Percentiles rank a stretch among this genome's conserved stretches.
Conservation (phyloP, 2,329 filamentous ascomycete species). For the Trichoderma afroharzianum region DNA sequence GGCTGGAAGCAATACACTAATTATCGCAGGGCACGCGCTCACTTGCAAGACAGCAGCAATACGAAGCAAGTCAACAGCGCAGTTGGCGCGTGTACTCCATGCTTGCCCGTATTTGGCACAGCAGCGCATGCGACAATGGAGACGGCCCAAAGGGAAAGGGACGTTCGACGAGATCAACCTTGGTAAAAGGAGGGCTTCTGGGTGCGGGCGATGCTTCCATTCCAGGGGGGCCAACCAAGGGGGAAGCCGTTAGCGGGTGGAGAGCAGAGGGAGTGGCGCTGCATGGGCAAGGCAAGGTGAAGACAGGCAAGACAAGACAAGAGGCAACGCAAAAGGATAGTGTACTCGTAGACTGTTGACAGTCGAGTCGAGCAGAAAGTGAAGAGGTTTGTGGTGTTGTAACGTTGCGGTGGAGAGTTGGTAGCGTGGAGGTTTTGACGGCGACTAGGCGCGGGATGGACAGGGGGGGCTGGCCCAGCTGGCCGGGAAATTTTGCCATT, state of each 20-base stretch:
- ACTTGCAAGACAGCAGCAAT: not conserved
- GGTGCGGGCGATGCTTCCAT: not conserved
- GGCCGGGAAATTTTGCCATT: slow-evolving; percentile 18
- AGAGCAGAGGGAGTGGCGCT: slow-evolving; percentile 8
- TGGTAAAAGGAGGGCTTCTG: not conserved
- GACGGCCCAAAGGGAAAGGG: not conserved
- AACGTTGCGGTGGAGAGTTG: slow-evolving; percentile 19
- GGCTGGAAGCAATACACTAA: not conserved
- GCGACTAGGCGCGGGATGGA: slow-evolving; percentile 8
- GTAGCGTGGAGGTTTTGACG: slow-evolving; percentile 18
- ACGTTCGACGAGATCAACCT: not conserved
- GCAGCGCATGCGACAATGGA: slow-evolving; percentile 4
- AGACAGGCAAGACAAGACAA: not conserved
- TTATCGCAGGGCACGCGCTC: slow-evolving; percentile 1
- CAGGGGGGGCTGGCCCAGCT: slow-evolving; percentile 5
- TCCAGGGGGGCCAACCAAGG: not conserved
- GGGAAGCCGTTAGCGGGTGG: not conserved
- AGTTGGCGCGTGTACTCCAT: not conserved
- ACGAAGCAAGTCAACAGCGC: slow-evolving; percentile 10
- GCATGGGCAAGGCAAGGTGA: not conserved
- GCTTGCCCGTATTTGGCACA: not conserved
- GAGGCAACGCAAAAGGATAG: not conserved
- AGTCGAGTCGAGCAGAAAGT: not conserved
- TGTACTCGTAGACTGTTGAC: not conserved
- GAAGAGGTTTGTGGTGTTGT: slow-evolving; percentile 17